Conservation (phyloP, 306 rosid species). For the Neltuma alba region DNA sequence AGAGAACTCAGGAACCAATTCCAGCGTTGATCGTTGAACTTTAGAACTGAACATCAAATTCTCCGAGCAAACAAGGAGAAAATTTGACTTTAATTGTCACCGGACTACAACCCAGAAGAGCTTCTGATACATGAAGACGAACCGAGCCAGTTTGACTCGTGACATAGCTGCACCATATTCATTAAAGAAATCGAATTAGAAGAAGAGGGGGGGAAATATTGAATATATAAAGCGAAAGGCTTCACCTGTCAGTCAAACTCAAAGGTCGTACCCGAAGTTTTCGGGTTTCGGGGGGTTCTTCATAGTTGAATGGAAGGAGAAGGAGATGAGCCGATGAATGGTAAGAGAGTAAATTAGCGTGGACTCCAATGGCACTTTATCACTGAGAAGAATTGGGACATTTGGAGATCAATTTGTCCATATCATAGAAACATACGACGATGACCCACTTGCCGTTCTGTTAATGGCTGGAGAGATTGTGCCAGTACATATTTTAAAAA, state of each 20-base stretch:
- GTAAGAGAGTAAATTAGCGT: background rate
- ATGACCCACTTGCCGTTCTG: background rate
- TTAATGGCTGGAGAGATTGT: background rate
- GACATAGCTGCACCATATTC: background rate
- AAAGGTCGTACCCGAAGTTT: background rate
- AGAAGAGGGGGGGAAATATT: background rate
- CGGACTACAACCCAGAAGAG: constrained; percentile 10
- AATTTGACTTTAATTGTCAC: constrained; percentile 18
- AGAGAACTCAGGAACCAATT: constrained; percentile 21
- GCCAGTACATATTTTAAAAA: background rate
- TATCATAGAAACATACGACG: background rate
- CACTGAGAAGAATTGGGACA: background rate
- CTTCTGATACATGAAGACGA: constrained; percentile 2
- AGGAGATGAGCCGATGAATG: background rate
- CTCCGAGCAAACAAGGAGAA: background rate
- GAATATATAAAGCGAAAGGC: background rate
- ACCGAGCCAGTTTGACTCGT: constrained; percentile 8
- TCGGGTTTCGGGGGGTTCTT: background rate
- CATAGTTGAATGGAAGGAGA: background rate
- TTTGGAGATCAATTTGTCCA: background rate
- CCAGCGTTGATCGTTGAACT: constrained; percentile 10
- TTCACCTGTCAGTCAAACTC: constrained; percentile 37
- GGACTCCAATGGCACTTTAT: background rate
- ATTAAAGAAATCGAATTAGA: background rate
- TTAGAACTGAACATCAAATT: constrained; percentile 5